Conservation (phyloP, 1,139 yeast genomes). For the Pichia sp. region DNA sequence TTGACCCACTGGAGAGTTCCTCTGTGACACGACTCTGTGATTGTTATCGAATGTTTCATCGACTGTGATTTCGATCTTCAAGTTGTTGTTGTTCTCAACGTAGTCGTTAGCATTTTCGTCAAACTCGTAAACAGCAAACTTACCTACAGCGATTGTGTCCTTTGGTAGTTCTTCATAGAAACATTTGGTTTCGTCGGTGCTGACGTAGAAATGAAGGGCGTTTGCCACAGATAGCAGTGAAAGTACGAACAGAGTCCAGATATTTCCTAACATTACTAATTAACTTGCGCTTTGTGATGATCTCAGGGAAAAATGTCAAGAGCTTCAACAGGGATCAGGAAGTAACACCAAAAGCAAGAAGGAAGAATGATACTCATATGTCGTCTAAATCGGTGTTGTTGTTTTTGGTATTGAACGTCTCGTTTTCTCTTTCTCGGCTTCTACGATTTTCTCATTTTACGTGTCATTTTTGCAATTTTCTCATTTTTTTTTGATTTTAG, state of each 20-base stretch:
- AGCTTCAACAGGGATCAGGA: too few species aligned
- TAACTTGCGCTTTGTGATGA: background rate
- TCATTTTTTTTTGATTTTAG: background rate
- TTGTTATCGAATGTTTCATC: slow-evolving; percentile 55
- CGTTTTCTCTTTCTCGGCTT: background rate
- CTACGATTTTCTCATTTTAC: background rate
- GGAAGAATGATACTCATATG: background rate
- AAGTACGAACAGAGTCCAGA: background rate
- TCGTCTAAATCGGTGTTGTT: background rate
- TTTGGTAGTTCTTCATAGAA: slow-evolving; percentile 51
- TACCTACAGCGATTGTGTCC: slow-evolving; percentile 49
- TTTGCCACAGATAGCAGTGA: slow-evolving; percentile 15
- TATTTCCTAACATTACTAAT: slow-evolving; percentile 3
- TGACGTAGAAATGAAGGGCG: slow-evolving; percentile 40
- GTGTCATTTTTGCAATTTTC: background rate
- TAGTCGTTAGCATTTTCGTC: slow-evolving; percentile 34
- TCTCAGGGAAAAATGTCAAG: background rate
- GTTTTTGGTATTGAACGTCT: background rate
- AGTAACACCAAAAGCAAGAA: background rate
- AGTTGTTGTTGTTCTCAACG: slow-evolving; percentile 32
- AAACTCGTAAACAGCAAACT: slow-evolving; percentile 32
- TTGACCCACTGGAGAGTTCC: slow-evolving; percentile 47
- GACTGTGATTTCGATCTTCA: slow-evolving; percentile 41
- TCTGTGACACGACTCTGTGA: slow-evolving; percentile 54
- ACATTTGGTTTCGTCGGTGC: slow-evolving; percentile 44